Percentiles rank a stretch among this genome's conserved stretches.
Evolutionary conservation across 495 filamentous ascomycete genomes (phyloP).

Genomic region (Trichocladium uniseriatum): DNA sequence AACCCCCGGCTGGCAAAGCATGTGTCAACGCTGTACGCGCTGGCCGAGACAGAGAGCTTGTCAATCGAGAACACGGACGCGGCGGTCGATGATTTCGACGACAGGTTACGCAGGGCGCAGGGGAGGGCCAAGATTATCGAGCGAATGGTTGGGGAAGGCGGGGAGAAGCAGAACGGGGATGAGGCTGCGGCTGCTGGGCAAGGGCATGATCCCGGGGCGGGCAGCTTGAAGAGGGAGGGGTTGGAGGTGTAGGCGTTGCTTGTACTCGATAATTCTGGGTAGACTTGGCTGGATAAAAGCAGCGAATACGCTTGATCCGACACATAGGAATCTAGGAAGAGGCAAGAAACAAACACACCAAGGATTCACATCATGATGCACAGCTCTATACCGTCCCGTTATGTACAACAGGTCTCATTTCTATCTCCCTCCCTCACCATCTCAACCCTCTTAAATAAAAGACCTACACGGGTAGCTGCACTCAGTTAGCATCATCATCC

Average conservation of each 20-base stretch:
- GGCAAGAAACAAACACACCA: constrained; percentile 2
- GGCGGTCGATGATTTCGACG: constrained; percentile 75
- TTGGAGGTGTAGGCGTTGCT: not conserved
- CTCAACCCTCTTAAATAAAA: constrained; percentile 16
- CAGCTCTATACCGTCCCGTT: constrained; percentile 4
- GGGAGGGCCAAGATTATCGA: constrained; percentile 78
- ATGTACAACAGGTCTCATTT: constrained; percentile 9
- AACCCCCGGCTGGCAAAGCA: constrained; percentile 66
- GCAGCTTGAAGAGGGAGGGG: not conserved
- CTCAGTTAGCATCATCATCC: constrained; percentile 14
- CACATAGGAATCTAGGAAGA: not conserved
- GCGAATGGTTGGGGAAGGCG: constrained; percentile 53
- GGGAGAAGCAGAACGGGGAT: not conserved
- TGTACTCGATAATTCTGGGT: too few species aligned
- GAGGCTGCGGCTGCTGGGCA: not conserved
- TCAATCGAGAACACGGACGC: constrained; percentile 74
- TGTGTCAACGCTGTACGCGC: constrained; percentile 56
- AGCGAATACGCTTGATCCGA: too few species aligned
- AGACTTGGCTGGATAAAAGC: too few species aligned
- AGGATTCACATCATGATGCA: constrained; percentile 9
- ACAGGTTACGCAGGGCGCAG: constrained; percentile 66
- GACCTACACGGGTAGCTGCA: constrained; percentile 32
- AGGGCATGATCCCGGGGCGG: not conserved
- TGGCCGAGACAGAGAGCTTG: constrained; percentile 72
- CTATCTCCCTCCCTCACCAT: not conserved